These are phyloP conservation scores for Candida loeiensis DNA, from an alignment of 805 yeast genomes.

Conservation along the genomic window DNA sequence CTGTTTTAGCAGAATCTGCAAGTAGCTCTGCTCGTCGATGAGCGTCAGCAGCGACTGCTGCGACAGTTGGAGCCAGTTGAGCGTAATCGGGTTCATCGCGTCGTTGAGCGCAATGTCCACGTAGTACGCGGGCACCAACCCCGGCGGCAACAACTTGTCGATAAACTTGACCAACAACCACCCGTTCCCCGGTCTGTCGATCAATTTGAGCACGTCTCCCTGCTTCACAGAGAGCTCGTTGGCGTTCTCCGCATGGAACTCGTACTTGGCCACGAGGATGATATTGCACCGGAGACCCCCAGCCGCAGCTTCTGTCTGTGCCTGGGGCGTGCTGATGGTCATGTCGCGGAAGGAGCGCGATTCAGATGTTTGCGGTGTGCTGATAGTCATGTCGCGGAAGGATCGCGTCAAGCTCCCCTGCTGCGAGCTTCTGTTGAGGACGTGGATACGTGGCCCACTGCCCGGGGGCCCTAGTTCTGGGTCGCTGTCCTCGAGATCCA, in stretches of 20 bases:
- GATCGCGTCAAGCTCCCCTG: no score
- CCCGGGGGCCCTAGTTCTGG: background rate
- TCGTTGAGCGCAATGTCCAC: conserved; percentile 46
- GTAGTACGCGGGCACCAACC: conserved; percentile 51
- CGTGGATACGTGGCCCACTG: background rate
- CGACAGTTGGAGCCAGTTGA: conserved; percentile 29
- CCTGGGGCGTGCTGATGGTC: conserved; percentile 8
- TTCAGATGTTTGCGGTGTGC: no score
- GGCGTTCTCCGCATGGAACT: conserved; percentile 41
- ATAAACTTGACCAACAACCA: conserved; percentile 58
- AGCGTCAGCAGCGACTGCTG: conserved; percentile 9
- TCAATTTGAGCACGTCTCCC: conserved; percentile 51
- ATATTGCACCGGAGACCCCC: conserved; percentile 26
- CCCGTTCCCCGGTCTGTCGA: conserved; percentile 48
- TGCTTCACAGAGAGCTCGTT: conserved; percentile 44
- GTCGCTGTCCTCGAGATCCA: conserved; percentile 3
- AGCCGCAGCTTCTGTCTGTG: background rate
- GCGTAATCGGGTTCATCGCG: conserved; percentile 34
- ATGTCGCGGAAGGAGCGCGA: conserved; percentile 5
- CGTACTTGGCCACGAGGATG: conserved; percentile 45
- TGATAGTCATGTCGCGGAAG: no score
- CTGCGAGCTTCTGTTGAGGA: no score
- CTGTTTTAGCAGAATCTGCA: conserved; percentile 26
- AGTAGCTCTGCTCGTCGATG: conserved; percentile 20
- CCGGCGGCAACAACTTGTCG: conserved; percentile 42